phyloP scores from a whole-genome alignment of 2,329 filamentous ascomycete species.

The Allantophomopsis lycopodina region DNA sequence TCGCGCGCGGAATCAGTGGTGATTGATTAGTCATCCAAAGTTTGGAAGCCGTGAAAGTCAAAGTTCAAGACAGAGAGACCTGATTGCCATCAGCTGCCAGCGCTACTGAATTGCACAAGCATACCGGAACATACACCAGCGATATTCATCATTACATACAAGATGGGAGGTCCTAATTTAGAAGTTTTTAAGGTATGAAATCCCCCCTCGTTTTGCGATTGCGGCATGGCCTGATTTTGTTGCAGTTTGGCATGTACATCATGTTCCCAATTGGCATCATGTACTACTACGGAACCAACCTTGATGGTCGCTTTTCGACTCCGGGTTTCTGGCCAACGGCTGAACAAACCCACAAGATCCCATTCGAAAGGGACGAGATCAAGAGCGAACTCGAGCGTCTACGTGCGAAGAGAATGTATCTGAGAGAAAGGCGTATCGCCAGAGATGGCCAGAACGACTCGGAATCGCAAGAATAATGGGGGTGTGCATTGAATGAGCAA shows the following conservation, averaged over 20 bases:
- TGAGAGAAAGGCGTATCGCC: conserved; percentile 21
- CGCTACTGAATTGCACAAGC: no score
- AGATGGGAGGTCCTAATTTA: conserved; percentile 74
- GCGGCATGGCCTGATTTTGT: neutral
- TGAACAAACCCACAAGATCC: conserved; percentile 63
- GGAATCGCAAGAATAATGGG: neutral
- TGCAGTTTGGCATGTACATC: conserved; percentile 93
- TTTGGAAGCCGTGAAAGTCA: no score
- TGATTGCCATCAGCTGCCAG: no score
- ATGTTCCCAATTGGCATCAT: conserved; percentile 98
- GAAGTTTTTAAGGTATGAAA: conserved; percentile 79
- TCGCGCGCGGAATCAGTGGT: no score
- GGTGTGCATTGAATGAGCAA: neutral
- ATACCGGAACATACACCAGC: no score
- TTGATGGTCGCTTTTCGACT: conserved; percentile 81
- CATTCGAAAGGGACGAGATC: conserved; percentile 71
- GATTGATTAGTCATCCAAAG: no score
- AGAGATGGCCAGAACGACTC: conserved; percentile 2
- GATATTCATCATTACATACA: conserved; percentile 3
- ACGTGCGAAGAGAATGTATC: conserved; percentile 12
- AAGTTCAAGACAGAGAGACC: no score
- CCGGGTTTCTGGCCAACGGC: conserved; percentile 87
- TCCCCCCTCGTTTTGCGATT: conserved; percentile 1
- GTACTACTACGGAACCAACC: conserved; percentile 99
- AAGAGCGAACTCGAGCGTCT: conserved; percentile 42